phyloP scores from a whole-genome alignment of 768 basidiomycete species.

The Roridomyces roridus region DNA sequence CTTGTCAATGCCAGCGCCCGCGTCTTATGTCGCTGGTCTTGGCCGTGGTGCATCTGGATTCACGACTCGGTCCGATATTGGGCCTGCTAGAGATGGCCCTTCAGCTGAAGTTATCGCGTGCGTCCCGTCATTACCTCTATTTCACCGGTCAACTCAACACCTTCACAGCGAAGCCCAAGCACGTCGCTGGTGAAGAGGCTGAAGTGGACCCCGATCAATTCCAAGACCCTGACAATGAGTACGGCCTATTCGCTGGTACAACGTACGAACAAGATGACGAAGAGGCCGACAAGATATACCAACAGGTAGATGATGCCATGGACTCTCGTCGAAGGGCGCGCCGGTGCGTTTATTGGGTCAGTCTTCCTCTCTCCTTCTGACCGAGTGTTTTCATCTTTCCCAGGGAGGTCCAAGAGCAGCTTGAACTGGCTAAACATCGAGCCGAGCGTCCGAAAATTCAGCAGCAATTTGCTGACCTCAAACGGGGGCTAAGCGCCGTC shows the following conservation, averaged over 20 bases:
- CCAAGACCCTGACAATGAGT: slow-evolving; percentile 98
- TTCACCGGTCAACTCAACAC: slow-evolving; percentile 1
- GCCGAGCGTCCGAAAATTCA: slow-evolving; percentile 94
- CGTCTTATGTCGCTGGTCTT: slow-evolving; percentile 98
- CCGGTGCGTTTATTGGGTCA: slow-evolving; percentile 66
- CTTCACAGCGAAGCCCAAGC: slow-evolving; percentile 81
- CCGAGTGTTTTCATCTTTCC: slow-evolving; percentile 27
- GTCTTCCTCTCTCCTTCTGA: slow-evolving; percentile 37
- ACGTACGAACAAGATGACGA: slow-evolving; percentile 98
- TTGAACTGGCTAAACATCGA: slow-evolving; percentile 76
- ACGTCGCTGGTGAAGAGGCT: slow-evolving; percentile 83
- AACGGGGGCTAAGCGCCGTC: slow-evolving; percentile 84
- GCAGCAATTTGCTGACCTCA: slow-evolving; percentile 94
- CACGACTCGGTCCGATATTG: slow-evolving; percentile 98
- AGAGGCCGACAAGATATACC: slow-evolving; percentile 96
- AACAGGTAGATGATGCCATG: slow-evolving; percentile 89
- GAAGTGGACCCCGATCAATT: slow-evolving; percentile 91
- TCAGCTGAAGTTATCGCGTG: slow-evolving; percentile 91
- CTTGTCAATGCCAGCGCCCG: slow-evolving; percentile 90
- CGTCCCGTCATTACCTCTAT: slow-evolving; percentile 34
- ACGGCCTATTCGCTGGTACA: slow-evolving; percentile 93
- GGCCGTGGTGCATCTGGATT: slow-evolving; percentile 98
- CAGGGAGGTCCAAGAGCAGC: slow-evolving; percentile 48
- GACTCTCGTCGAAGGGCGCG: slow-evolving; percentile 81
- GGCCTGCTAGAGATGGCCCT: slow-evolving; percentile 94